Evolutionary conservation across 768 basidiomycete genomes (phyloP).

Genomic region (Agaricus subrufescens): DNA sequence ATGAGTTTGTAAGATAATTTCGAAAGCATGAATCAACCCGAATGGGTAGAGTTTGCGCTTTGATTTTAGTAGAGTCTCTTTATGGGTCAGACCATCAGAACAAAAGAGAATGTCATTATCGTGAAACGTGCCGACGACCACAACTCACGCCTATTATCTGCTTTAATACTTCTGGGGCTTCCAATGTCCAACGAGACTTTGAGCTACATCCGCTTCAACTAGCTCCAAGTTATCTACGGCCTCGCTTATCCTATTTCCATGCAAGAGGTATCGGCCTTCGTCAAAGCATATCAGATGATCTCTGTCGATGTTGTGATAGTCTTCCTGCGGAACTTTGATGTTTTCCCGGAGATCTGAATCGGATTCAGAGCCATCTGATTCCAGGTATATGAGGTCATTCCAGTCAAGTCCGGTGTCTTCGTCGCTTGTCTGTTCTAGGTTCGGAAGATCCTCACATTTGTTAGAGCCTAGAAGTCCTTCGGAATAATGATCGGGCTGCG

Average conservation of each 20-base stretch:
- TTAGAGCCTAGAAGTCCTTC: not conserved
- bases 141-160: not conserved
- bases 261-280: conserved; percentile 1
- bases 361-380: not conserved
- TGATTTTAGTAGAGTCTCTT: no score
- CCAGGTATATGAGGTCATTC: not conserved
- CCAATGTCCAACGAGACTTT: conserved; percentile 58
- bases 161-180: conserved; percentile 49
- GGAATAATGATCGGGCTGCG: not conserved
- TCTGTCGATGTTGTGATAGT: conserved; percentile 6
- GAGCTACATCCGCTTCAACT: conserved; percentile 64
- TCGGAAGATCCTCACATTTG: not conserved
- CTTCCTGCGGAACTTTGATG: not conserved
- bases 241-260: not conserved
- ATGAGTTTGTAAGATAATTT: not conserved
- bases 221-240: conserved; percentile 20
- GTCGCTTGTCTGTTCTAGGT: not conserved
- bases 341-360: not conserved
- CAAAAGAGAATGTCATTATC: no score
- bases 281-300: conserved; percentile 4
- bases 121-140: not conserved
- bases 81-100: no score
- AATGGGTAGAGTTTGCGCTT: no score
- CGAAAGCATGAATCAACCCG: not conserved
- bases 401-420: not conserved